These are phyloP conservation scores for Melastoma malabathricum DNA, from an alignment of 345 rosid species.

Conservation along the genomic window DNA sequence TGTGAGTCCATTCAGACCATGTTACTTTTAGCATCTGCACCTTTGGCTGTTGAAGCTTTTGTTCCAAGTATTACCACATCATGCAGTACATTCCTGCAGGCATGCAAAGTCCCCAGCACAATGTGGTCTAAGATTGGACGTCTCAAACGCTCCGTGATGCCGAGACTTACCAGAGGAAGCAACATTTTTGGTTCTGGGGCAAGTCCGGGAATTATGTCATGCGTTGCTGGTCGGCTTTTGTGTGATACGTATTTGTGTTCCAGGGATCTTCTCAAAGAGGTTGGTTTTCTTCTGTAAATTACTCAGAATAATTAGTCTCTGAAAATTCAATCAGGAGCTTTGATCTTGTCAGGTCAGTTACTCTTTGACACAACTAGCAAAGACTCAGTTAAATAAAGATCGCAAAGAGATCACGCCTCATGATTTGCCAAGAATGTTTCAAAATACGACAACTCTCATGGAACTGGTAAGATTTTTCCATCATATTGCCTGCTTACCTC, in stretches of 20 bases:
- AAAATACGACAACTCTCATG: conserved; percentile 53
- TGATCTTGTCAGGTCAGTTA: conserved; percentile 76
- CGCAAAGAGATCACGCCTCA: conserved; percentile 77
- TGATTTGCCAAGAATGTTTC: conserved; percentile 74
- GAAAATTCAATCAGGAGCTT: conserved; percentile 11
- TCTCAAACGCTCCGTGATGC: conserved; percentile 88
- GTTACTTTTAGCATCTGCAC: no score
- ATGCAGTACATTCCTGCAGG: conserved; percentile 27
- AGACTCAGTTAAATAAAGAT: conserved; percentile 76
- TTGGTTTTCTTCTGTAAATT: conserved; percentile 15
- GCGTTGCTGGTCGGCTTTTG: conserved; percentile 89
- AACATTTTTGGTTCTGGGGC: conserved; percentile 80
- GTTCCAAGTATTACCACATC: background rate
- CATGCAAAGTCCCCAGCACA: conserved; percentile 72
- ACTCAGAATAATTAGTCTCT: background rate
- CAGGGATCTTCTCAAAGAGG: conserved; percentile 88
- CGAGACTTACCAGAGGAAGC: conserved; percentile 69
- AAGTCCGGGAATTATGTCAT: conserved; percentile 83
- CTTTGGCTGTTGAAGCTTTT: no score
- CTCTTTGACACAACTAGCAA: conserved; percentile 87
- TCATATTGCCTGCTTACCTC: background rate
- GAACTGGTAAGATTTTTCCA: conserved; percentile 63
- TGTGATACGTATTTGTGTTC: conserved; percentile 87
- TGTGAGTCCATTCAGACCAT: no score
- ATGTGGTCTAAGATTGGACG: conserved; percentile 99